Evolutionary conservation across 1,284 basidiomycete species (phyloP).

Genomic region (Pseudozyma thailandica): DNA sequence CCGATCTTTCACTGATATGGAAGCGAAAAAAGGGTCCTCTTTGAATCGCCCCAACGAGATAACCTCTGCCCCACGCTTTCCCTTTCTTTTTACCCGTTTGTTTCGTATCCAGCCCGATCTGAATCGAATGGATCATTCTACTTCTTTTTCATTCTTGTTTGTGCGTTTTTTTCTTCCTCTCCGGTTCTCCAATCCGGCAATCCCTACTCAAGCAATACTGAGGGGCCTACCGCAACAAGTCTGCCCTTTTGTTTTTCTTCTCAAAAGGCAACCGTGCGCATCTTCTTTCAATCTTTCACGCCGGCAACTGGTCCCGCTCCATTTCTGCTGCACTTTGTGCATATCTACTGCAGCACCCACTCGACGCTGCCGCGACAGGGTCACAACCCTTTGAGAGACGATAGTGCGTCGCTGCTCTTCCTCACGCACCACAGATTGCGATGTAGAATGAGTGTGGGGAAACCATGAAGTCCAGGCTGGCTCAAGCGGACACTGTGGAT

Average conservation of each 20-base stretch:
- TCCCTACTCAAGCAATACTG: background rate
- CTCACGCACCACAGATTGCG: no score
- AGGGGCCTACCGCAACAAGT: background rate
- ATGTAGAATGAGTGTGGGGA: no score
- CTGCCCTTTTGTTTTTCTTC: conserved; percentile 8
- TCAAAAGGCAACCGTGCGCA: conserved; percentile 15
- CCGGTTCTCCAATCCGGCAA: background rate
- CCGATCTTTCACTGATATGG: no score
- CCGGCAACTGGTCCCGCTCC: background rate
- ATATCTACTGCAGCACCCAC: background rate
- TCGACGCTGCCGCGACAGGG: no score
- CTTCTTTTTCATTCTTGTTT: background rate
- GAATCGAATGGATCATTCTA: conserved; percentile 4
- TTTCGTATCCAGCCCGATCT: conserved; percentile 7
- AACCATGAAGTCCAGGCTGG: no score
- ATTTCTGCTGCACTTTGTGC: conserved; percentile 4
- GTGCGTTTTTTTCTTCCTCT: background rate
- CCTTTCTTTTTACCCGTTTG: background rate
- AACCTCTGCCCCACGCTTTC: background rate
- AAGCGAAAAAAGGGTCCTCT: no score
- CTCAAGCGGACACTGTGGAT: no score
- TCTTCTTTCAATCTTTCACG: conserved; percentile 5
- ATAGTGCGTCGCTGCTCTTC: no score
- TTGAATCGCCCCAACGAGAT: background rate
- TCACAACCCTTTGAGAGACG: no score